phyloP scores from a whole-genome alignment of 2,329 filamentous ascomycete species.

The Tolypocladium tropicale region DNA sequence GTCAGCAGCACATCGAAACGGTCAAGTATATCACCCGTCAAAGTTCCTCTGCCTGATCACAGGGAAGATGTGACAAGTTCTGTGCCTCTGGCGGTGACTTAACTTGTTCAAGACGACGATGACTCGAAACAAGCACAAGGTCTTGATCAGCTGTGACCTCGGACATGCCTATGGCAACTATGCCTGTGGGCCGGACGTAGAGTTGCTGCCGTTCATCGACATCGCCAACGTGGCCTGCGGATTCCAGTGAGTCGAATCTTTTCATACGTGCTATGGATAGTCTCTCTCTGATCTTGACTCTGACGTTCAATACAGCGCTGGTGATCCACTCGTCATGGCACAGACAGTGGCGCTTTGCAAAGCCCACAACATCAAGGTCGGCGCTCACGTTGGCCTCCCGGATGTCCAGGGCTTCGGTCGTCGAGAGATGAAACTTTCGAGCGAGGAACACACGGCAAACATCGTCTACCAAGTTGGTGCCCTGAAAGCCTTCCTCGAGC shows the following conservation, averaged over 20 bases:
- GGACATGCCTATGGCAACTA: constrained; percentile 37
- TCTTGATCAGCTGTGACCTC: constrained; percentile 31
- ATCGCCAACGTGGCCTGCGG: background rate
- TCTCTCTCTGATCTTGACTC: background rate
- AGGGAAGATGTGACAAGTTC: no score
- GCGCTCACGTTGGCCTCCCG: constrained; percentile 8
- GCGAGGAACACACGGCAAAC: constrained; percentile 8
- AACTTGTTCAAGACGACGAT: no score
- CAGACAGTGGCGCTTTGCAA: constrained; percentile 8
- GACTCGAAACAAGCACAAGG: constrained; percentile 5
- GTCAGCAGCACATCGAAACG: background rate
- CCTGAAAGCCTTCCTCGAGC: constrained; percentile 6
- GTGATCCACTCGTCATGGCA: constrained; percentile 10
- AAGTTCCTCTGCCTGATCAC: background rate
- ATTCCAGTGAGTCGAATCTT: background rate
- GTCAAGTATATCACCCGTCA: background rate
- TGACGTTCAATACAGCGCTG: constrained; percentile 1
- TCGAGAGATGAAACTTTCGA: constrained; percentile 9
- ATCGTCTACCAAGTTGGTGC: constrained; percentile 10
- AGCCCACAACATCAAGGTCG: constrained; percentile 6
- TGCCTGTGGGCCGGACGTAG: constrained; percentile 42
- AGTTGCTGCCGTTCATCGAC: constrained; percentile 13
- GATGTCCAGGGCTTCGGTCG: constrained; percentile 10
- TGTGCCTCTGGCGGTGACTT: no score
- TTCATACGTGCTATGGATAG: background rate